Base-by-base conservation (phyloP, 2,329 filamentous ascomycete species). In the Lizonia empirigonia region DNA sequence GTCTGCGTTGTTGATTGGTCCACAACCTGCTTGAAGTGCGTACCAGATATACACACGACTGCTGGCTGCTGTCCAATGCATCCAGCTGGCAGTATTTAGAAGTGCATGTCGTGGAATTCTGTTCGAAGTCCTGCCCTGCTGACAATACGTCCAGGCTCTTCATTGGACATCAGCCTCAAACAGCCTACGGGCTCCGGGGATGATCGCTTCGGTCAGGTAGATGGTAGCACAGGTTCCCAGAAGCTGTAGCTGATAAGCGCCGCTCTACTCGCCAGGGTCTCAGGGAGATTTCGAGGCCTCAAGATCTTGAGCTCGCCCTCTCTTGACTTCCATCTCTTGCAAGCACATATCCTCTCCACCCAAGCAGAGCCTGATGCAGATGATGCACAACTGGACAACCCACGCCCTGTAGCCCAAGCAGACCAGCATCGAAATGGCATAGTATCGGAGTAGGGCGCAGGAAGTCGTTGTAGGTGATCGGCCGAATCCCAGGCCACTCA, bases 401-500 rank as follows among this genome's bases (percentile, higher is more conserved):
- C 40, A 52, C 46, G 41, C 56, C 50, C 26, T 19, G 38, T 1
- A 27, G 16, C 32, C 33, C 30, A 22, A 23, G 33, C 7, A 15
- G 19, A 7, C 7, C 22, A 40, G 5, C n/a, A 20, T 44, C 10
- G 20, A 41, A 29, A 18, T 44, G 48, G 37, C 13, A 36, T 38
- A 15, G 51, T 52, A 48, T 57, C 38, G 44, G 55, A 50, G 56
- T 50, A 55, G 55, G 52, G 48, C 41, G 50, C 41, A 55, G 35
- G 50, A 39, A 55, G 44, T 47, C 50, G 39, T 53, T 20, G 56
- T 60, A 59, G 61, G 50, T 62, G 69, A 73, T 73, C 70, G 69
- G 64, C 64, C 63, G 62, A 54, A 51, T 63, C 65, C 60, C 60
- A 74, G 68, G 62, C 72, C 71, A 75, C 67, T 75, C 71, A 75